Base-by-base conservation (phyloP, 2,329 filamentous ascomycete genomes). In the Aspergillus awamori region DNA sequence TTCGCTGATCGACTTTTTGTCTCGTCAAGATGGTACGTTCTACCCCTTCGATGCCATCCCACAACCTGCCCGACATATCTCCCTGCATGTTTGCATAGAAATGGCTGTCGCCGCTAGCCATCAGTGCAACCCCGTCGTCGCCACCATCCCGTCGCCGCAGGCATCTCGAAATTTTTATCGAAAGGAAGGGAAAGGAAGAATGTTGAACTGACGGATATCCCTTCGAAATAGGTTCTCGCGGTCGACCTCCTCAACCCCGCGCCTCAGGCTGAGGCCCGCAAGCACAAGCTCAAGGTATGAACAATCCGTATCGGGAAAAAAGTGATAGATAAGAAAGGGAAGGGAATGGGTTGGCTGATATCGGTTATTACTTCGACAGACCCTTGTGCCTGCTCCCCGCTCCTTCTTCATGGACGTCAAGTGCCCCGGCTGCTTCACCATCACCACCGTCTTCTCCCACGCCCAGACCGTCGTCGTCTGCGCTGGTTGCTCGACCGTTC, bases 381-480 rank as follows among this genome's bases (percentile, higher is more conserved):
- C 87, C 73, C 91, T 99, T 77, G 95, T 99, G 80, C 95, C 95
- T 77, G 90, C 88, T 72, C 95, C 95, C 77, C 92, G 95, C 82
- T 98, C 94, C 73, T 99, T 98, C 91, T 99, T 99, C 92, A 99
- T 99, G 95, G 95, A 99, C 82, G 95, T 99, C 87, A 99, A 99
- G 91, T 99, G 95, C 91, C 95, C 95, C 81, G 95, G 95, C 79
- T 99, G 95, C 92, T 99, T 98, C 90, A 97, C 93, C 83, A 99
- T 99, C 89, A 99, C 95, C 83, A 99, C 95, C 82, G 95, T 99
- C 84, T 99, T 98, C 92, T 98, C 94, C 69, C 95, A 99, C 88
- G 95, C 95, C 83, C 95, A 99, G 88, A 99, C 95, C 81, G 95
- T 99, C 82, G 95, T 99, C 83, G 96, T 98, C 88, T 99, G 95